Base-by-base conservation (phyloP, 1,139 yeast genomes). In the Diutina catenulata region DNA sequence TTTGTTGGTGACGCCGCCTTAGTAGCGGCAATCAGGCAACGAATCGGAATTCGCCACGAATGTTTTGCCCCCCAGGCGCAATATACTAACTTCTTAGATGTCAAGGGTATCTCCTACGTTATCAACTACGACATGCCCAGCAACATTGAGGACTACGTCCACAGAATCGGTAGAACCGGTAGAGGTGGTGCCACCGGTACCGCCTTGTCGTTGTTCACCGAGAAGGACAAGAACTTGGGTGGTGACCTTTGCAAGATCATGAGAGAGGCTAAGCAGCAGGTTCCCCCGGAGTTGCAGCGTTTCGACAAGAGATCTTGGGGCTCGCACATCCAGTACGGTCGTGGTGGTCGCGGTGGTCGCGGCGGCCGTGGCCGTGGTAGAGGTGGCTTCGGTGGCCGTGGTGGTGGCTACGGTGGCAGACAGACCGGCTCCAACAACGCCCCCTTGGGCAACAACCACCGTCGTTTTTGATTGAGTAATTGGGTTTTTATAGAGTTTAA, bases 151-250 rank as follows among this genome's bases (percentile, higher is more conserved):
- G 97, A 91, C 67, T 91, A 91, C 61, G 96, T 91, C 44, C 94
- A 82, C 62, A 75, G 94, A 62, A 82, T 82, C 54, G 96, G 96
- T 59, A 86, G 98, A 79, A 88, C 97, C 46, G 98, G 98, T 60
- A 86, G 98, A 76, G 98, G 96, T 48, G 97, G 97, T 61, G 78
- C 86, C 47, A 70, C 73, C 45, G 98, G 98, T 71, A 87, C 94
- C 46, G 96, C 98, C 43, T 77, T 88, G 48, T 87, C 98, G 9
- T 76, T 91, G 62, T 91, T 91, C 74, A 87, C 97, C 42, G 83
- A 79, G 47, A 88, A 72, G 47, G 84, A 86, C 70, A 68, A 82
- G 53, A 78, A 81, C 64, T 75, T 87, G 63, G 97, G 98, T 50
- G 83, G 86, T 51, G 94, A 87, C 55, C 74, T 91, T 58, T 74